Percentiles rank a stretch among this genome's conserved stretches.
Conservation (phyloP, 768 basidiomycete genomes). For the Gloeostereum incarnatum region DNA sequence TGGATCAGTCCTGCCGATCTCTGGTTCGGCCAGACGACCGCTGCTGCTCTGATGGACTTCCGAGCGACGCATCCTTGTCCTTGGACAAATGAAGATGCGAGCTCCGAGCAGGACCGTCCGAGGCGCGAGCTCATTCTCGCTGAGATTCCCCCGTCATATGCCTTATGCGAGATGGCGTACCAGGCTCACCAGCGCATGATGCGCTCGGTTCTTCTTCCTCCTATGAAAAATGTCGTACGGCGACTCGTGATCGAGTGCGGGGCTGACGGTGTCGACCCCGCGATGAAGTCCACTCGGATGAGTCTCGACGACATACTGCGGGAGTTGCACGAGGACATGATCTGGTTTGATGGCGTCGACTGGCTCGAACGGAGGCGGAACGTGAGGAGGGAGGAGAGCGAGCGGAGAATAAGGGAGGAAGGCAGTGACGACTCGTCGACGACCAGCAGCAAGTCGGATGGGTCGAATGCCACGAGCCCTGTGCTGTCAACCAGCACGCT, state of each 20-base stretch:
- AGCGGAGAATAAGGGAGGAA: too few species aligned
- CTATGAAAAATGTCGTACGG: constrained; percentile 62
- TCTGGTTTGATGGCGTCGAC: constrained; percentile 71
- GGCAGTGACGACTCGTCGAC: too few species aligned
- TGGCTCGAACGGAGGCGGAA: constrained; percentile 48
- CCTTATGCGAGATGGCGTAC: constrained; percentile 58
- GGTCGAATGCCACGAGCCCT: too few species aligned
- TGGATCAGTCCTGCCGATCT: constrained; percentile 72
- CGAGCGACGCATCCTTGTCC: constrained; percentile 50
- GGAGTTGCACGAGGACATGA: constrained; percentile 46
- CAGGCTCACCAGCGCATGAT: constrained; percentile 50
- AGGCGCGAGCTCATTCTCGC: constrained; percentile 33
- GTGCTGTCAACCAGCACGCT: constrained; percentile 67
- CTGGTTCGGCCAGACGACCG: constrained; percentile 36
- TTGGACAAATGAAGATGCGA: constrained; percentile 34
- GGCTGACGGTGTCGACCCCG: constrained; percentile 30
- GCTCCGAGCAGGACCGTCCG: constrained; percentile 36
- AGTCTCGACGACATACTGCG: constrained; percentile 48
- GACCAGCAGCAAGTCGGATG: too few species aligned
- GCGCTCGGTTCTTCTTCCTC: constrained; percentile 48
- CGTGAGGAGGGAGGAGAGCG: too few species aligned
- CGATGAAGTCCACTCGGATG: constrained; percentile 43
- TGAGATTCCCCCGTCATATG: constrained; percentile 49
- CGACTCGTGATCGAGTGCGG: constrained; percentile 56
- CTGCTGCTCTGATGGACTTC: constrained; percentile 10